Evolutionary conservation across 805 yeast species (phyloP), one percentile per base, ranked within the genome.

Genomic region (Ogataea populi-albae): DNA sequence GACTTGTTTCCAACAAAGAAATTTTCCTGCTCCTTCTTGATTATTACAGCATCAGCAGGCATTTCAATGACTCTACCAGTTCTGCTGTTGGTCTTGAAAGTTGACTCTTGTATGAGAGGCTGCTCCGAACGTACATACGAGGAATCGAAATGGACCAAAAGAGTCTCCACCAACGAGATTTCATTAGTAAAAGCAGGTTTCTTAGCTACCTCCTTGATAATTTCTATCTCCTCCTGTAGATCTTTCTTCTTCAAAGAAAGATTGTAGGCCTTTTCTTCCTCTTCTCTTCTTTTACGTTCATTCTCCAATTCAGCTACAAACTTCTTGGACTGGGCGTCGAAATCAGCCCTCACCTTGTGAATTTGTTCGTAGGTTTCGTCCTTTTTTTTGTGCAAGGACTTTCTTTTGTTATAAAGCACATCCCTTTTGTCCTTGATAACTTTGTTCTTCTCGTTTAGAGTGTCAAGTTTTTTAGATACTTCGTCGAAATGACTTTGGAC

Each of bases 111-210:
- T 17, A 44, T 16, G 23, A 41, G 39, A 17, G 56, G 32, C 28
- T 49, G 38, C 39, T 62, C 65, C 34, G 83, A 78, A 59, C 75
- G 77, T 54, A 78, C 86, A 63, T 76, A 79, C 30, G 81, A 57
- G 49, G 94, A 93, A 57, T 88, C 95, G 50, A 93, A 86, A 63
- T 76, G 76, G 23, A 66, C 55, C 58, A 89, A 71, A 57, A 88
- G 71, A 37, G 73, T 67, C 62, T 88, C 86, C 54, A 93, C 84
- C 45, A 81, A 69, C 47, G 72, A 71, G 52, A 91, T 81, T 65
- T 93, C 95, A 29, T 66, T 66, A 40, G 81, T 77, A 65, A 83
- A 89, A 18, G 97, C 98, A 19, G 98, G 96, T 50, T 65, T 65
- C 28, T 64, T 62, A 30, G 88, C 88, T 45, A 78, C 84, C 34